Percentiles rank a stretch among this genome's conserved stretches.
phyloP scores from a whole-genome alignment of 352 stramenopile genomes.

The Elongisporangium anandrum region DNA sequence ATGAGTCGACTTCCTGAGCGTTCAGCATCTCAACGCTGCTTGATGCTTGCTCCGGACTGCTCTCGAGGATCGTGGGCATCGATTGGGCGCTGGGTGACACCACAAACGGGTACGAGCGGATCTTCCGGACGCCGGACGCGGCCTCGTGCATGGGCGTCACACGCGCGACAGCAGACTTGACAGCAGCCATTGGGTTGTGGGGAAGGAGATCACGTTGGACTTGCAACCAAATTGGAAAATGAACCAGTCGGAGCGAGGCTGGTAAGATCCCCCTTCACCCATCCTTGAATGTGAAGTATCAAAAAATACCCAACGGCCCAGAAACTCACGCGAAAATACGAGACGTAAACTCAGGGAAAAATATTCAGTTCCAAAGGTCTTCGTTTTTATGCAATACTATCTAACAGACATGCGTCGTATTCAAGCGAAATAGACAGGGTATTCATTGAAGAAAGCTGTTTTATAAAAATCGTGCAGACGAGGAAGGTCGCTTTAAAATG shows the following conservation, averaged over 20 bases:
- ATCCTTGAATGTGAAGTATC: not conserved
- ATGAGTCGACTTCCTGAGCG: not conserved
- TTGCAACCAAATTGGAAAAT: not conserved
- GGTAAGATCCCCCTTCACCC: not conserved
- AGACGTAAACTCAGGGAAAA: not conserved
- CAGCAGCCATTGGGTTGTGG: not conserved
- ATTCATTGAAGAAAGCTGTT: not conserved
- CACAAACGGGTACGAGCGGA: not conserved
- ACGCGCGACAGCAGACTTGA: not conserved
- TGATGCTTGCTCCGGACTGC: not conserved
- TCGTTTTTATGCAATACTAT: not conserved
- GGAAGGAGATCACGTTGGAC: not conserved
- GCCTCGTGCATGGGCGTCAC: not conserved
- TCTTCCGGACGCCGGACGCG: not conserved
- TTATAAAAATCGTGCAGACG: not conserved
- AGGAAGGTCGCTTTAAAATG: not conserved
- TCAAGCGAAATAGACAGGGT: not conserved
- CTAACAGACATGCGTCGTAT: not conserved
- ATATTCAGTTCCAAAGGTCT: not conserved
- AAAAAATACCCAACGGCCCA: not conserved
- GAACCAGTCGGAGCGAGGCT: not conserved
- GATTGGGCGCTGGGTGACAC: not conserved
- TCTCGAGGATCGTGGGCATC: not conserved
- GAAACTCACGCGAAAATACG: not conserved
- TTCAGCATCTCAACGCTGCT: not conserved